phyloP scores from a whole-genome alignment of 2,329 filamentous ascomycete species.

The Alternaria dauci region DNA sequence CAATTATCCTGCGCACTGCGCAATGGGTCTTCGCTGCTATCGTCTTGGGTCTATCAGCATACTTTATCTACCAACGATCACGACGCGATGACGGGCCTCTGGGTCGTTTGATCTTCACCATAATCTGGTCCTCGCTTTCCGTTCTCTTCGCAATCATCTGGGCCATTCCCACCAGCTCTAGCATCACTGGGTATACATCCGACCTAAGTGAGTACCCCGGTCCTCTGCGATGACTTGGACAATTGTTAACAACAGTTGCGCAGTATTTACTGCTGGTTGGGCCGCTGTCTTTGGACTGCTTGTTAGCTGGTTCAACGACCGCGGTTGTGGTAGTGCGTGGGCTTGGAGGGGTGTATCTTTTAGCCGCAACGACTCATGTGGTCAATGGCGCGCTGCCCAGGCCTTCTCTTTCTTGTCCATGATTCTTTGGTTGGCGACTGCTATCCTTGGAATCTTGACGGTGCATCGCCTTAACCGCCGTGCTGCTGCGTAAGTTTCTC shows the following conservation, averaged over 20 bases:
- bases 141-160: conserved; percentile 75
- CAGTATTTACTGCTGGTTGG: conserved; percentile 72
- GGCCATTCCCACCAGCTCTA: conserved; percentile 73
- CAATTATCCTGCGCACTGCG: conserved; percentile 66
- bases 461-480: conserved; percentile 27
- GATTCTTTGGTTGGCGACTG: conserved; percentile 72
- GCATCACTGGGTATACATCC: conserved; percentile 74
- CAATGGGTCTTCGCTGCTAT: conserved; percentile 76
- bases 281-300: conserved; percentile 61
- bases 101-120: conserved; percentile 77
- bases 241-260: not conserved
- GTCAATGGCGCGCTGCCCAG: conserved; percentile 73
- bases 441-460: conserved; percentile 32
- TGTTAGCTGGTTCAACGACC: conserved; percentile 36
- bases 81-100: conserved; percentile 62
- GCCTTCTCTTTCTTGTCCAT: conserved; percentile 77
- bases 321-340: conserved; percentile 42
- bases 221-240: too few species aligned
- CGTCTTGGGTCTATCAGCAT: conserved; percentile 42
- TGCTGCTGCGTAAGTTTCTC: conserved; percentile 15
- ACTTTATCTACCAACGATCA: conserved; percentile 33
- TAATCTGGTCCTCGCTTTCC: conserved; percentile 73
- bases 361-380: conserved; percentile 60
- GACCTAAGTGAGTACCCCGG: conserved; percentile 59
- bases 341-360: conserved; percentile 64